A percentile compares a stretch with the other conserved stretches of the same genome.
These are phyloP conservation scores for Melastoma malabathricum DNA, from an alignment of 345 rosid species.

Conservation along the genomic window DNA sequence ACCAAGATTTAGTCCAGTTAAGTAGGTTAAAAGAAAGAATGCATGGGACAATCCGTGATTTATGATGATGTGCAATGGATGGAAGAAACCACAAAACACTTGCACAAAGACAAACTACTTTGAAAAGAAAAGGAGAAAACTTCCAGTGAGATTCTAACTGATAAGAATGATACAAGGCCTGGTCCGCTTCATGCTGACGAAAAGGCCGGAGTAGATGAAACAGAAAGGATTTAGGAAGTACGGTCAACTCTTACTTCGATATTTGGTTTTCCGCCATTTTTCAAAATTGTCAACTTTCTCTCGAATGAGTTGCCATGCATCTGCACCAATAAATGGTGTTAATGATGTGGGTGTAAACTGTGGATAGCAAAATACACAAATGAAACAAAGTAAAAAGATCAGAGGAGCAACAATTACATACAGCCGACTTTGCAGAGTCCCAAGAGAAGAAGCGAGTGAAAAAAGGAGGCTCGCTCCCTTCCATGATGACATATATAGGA, in stretches of 20 bases:
- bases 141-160: too few species aligned
- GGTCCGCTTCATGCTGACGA: too few species aligned
- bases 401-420: constrained; percentile 22
- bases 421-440: constrained; percentile 77
- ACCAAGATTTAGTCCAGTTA: too few species aligned
- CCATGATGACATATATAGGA: constrained; percentile 60
- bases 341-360: too few species aligned
- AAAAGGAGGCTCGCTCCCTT: constrained; percentile 92
- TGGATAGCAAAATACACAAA: constrained; percentile 4
- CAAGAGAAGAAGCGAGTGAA: constrained; percentile 89
- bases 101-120: too few species aligned
- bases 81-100: too few species aligned
- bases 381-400: background rate
- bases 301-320: constrained; percentile 96
- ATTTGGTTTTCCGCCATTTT: constrained; percentile 54
- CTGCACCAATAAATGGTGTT: constrained; percentile 25
- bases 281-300: constrained; percentile 68
- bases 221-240: background rate
- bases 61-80: too few species aligned
- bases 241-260: constrained; percentile 44
- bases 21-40: too few species aligned
- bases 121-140: too few species aligned
- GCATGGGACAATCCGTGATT: too few species aligned
- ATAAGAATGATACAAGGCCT: too few species aligned
- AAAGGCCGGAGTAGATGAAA: background rate